These are phyloP conservation scores for Talaromyces sp. DNA, from an alignment of 2,329 filamentous ascomycete species.

Conservation along the genomic window DNA sequence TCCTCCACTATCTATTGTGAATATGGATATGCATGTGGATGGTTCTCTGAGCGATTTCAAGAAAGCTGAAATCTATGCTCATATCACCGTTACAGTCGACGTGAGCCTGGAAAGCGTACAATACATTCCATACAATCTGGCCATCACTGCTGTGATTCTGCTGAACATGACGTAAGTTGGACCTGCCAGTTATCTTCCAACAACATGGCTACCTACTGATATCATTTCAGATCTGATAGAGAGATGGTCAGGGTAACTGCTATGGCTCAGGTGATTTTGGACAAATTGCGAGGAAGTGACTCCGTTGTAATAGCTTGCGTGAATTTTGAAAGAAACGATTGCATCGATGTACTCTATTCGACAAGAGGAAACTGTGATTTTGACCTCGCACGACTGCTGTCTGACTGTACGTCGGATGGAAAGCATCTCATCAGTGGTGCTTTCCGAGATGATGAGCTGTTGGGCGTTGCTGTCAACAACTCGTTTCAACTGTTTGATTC, in stretches of 20 bases:
- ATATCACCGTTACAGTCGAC: slow-evolving; percentile 36
- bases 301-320: slow-evolving; percentile 16
- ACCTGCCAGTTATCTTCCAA: neutral
- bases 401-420: slow-evolving; percentile 8
- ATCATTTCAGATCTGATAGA: neutral
- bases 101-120: slow-evolving; percentile 21
- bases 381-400: slow-evolving; percentile 7
- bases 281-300: slow-evolving; percentile 3
- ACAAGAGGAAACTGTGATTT: slow-evolving; percentile 7
- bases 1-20: slow-evolving; percentile 26
- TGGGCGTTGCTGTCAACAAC: slow-evolving; percentile 1
- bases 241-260: slow-evolving; percentile 9
- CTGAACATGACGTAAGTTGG: slow-evolving; percentile 37
- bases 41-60: neutral
- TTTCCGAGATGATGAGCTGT: slow-evolving; percentile 8
- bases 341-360: slow-evolving; percentile 10
- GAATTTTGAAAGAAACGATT: neutral
- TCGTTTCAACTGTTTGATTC: slow-evolving; percentile 3
- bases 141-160: slow-evolving; percentile 37
- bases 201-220: neutral
- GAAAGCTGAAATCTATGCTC: slow-evolving; percentile 34
- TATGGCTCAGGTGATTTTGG: slow-evolving; percentile 15
- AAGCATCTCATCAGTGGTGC: slow-evolving; percentile 13
- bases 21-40: slow-evolving; percentile 22
- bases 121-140: slow-evolving; percentile 24